These are phyloP conservation scores for Dichotomocladium elegans DNA, from an alignment of 371 early-diverging fungal genomes.

Conservation along the genomic window DNA sequence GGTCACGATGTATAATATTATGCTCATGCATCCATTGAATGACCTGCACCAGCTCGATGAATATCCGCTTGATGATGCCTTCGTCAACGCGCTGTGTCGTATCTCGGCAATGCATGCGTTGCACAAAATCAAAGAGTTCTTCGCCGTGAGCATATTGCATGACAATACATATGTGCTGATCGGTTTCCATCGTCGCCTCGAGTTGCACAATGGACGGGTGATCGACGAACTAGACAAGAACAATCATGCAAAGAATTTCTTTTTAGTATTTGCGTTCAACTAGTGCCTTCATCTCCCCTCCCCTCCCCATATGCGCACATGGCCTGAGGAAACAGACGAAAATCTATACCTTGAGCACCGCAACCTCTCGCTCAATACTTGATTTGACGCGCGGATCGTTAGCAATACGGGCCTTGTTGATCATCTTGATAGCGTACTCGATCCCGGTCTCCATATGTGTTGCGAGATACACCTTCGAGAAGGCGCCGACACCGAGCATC, in stretches of 20 bases:
- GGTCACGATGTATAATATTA: constrained; percentile 72
- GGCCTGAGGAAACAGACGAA: too few relatives aligned
- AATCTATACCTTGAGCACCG: constrained; percentile 40
- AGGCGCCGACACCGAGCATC: constrained; percentile 40
- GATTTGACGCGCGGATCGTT: constrained; percentile 36
- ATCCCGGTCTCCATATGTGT: constrained; percentile 7
- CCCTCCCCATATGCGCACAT: neutral
- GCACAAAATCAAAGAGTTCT: constrained; percentile 63
- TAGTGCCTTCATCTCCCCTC: too few relatives aligned
- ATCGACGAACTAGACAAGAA: constrained; percentile 47
- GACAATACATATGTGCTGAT: constrained; percentile 56
- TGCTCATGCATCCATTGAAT: constrained; percentile 67
- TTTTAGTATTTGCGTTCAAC: too few relatives aligned
- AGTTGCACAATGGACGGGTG: constrained; percentile 71
- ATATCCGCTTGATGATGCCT: constrained; percentile 25
- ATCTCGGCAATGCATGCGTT: constrained; percentile 39
- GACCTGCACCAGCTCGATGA: constrained; percentile 55
- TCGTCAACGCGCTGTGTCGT: constrained; percentile 24
- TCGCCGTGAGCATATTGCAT: constrained; percentile 64
- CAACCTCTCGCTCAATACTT: constrained; percentile 44
- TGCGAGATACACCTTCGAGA: constrained; percentile 43
- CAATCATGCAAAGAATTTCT: too few relatives aligned
- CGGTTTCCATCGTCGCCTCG: constrained; percentile 68
- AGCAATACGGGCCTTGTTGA: constrained; percentile 31
- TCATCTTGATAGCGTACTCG: constrained; percentile 37